Evolutionary conservation across 2,329 filamentous ascomycete species (phyloP).

Genomic region (Nemania diffusa): DNA sequence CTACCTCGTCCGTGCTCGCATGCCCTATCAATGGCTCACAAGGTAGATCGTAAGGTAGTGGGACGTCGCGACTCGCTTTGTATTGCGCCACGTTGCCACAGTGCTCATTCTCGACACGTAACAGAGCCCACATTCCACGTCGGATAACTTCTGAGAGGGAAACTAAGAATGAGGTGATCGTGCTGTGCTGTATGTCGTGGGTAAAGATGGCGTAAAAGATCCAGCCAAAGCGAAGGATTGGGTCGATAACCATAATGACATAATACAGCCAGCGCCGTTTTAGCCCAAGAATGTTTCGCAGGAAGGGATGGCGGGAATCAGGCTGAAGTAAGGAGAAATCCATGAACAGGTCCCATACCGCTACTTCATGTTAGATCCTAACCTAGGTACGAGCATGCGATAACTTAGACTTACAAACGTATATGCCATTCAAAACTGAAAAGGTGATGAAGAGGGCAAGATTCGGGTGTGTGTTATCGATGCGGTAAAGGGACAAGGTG

Average conservation of each 20-base stretch:
- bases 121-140: slow-evolving; percentile 88
- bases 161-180: slow-evolving; percentile 82
- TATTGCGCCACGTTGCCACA: slow-evolving; percentile 91
- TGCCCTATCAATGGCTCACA: slow-evolving; percentile 58
- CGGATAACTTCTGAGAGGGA: slow-evolving; percentile 82
- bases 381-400: neutral
- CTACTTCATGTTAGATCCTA: slow-evolving; percentile 49
- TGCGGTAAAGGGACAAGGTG: slow-evolving; percentile 83
- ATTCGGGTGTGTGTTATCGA: slow-evolving; percentile 66
- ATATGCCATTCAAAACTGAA: slow-evolving; percentile 83
- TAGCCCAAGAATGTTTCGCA: slow-evolving; percentile 83
- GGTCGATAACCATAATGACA: slow-evolving; percentile 81
- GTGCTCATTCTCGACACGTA: slow-evolving; percentile 98
- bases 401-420: slow-evolving; percentile 69
- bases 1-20: slow-evolving; percentile 52
- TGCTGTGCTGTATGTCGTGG: slow-evolving; percentile 82
- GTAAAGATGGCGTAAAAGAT: slow-evolving; percentile 91
- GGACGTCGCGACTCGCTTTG: slow-evolving; percentile 88
- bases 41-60: slow-evolving; percentile 78
- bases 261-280: slow-evolving; percentile 88
- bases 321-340: slow-evolving; percentile 93
- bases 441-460: slow-evolving; percentile 82
- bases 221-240: slow-evolving; percentile 91
- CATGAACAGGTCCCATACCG: slow-evolving; percentile 94
- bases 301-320: slow-evolving; percentile 71